Evolutionary conservation across 768 basidiomycete species (phyloP).

Genomic region (Myochromella boudieri): DNA sequence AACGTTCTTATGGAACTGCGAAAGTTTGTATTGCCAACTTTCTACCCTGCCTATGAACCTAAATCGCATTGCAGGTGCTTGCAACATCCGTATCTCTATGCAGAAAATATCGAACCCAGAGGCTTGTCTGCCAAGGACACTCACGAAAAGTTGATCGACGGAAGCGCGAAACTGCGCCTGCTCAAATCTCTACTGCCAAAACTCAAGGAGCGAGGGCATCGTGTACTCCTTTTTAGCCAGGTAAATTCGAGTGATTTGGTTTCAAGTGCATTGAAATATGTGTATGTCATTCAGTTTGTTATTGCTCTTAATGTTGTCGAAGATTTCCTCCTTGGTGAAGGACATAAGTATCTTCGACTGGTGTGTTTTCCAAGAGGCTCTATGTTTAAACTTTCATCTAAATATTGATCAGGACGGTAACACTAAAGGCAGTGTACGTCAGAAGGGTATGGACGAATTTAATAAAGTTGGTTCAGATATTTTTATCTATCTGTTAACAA

Average conservation of each 20-base stretch:
- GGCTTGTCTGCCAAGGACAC: constrained; percentile 55
- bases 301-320: constrained; percentile 86
- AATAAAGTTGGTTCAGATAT: constrained; percentile 84
- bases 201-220: constrained; percentile 81
- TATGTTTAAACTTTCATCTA: constrained; percentile 2
- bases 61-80: constrained; percentile 55
- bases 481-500: constrained; percentile 90
- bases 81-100: constrained; percentile 90
- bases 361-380: constrained; percentile 36
- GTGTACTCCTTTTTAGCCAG: constrained; percentile 90
- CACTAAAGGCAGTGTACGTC: constrained; percentile 81
- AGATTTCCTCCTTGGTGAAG: constrained; percentile 85
- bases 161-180: constrained; percentile 82
- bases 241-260: constrained; percentile 38
- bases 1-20: constrained; percentile 88
- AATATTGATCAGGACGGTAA: constrained; percentile 70
- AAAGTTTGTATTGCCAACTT: constrained; percentile 50
- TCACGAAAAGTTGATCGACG: constrained; percentile 80
- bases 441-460: constrained; percentile 94
- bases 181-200: constrained; percentile 79
- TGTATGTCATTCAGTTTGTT: constrained; percentile 59
- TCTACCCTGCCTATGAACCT: not conserved
- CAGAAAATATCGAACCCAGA: constrained; percentile 74
- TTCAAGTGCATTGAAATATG: not conserved
- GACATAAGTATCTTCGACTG: constrained; percentile 74